A percentile compares a stretch with the other conserved stretches of the same genome.
Conservation (phyloP, 306 rosid species). For the Trifolium dubium region DNA sequence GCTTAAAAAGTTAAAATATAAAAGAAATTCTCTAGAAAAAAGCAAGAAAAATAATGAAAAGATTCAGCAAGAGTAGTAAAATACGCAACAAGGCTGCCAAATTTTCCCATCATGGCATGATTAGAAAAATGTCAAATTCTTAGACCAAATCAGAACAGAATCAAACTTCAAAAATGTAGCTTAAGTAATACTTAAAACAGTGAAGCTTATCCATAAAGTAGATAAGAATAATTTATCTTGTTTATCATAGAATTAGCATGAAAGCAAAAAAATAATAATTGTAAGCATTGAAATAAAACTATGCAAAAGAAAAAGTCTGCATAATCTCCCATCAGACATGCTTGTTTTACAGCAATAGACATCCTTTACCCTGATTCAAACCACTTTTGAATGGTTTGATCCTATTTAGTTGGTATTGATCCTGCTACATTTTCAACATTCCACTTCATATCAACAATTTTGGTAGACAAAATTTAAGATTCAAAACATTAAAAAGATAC, state of each 20-base stretch:
- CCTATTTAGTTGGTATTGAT: conserved; percentile 7
- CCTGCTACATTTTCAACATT: neutral
- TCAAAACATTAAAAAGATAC: neutral
- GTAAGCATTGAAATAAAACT: neutral
- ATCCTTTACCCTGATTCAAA: neutral
- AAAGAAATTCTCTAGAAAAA: neutral
- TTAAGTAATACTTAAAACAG: too few relatives aligned
- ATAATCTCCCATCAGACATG: conserved; percentile 20
- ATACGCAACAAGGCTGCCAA: conserved; percentile 22
- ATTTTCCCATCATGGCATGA: conserved; percentile 10
- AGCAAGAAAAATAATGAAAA: neutral
- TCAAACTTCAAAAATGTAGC: too few relatives aligned
- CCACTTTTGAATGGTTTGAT: conserved; percentile 16
- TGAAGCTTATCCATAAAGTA: too few relatives aligned
- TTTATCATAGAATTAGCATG: too few relatives aligned
- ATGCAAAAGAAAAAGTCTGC: conserved; percentile 17
- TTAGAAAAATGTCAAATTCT: conserved; percentile 13
- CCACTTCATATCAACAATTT: neutral
- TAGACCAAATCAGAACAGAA: conserved; percentile 26
- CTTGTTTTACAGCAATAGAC: conserved; percentile 14
- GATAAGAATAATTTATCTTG: too few relatives aligned
- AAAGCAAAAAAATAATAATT: too few relatives aligned
- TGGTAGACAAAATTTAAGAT: neutral
- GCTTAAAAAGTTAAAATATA: neutral
- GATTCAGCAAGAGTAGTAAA: conserved; percentile 3